phyloP scores from a whole-genome alignment of 164 flowering plant species.

The Houttuynia cordata region DNA sequence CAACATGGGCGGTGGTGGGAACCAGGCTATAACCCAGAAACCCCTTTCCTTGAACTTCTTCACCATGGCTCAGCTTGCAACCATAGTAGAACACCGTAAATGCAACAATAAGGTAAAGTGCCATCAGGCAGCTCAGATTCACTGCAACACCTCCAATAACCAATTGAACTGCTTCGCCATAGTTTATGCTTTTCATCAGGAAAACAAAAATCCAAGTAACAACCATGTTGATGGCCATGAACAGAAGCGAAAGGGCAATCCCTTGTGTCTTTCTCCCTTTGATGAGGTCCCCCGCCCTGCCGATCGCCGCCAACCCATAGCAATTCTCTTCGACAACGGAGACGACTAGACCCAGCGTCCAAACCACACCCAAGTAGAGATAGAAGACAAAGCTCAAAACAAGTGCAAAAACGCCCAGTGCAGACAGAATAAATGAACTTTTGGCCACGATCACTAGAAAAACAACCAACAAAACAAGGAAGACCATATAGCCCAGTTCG shows the following conservation, averaged over 20 bases:
- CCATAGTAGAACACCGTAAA: conserved; percentile 15
- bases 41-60: conserved; percentile 7
- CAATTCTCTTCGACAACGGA: conserved; percentile 6
- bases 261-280: conserved; percentile 17
- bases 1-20: neutral
- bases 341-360: conserved; percentile 9
- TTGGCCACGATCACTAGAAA: neutral
- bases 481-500: neutral
- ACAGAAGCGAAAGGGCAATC: conserved; percentile 3
- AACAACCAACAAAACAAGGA: neutral
- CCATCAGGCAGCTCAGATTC: conserved; percentile 5
- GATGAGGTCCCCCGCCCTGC: conserved; percentile 9
- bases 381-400: neutral
- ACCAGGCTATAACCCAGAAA: conserved; percentile 1
- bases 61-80: conserved; percentile 14
- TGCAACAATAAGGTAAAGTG: conserved; percentile 4
- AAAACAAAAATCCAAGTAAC: neutral
- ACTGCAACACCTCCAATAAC: neutral
- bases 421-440: neutral
- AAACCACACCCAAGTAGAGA: conserved; percentile 6
- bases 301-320: conserved; percentile 11
- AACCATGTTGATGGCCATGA: neutral
- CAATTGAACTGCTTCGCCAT: neutral
- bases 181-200: neutral
- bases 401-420: neutral